Base-by-base conservation (phyloP, 1,284 basidiomycete species). In the Leccinum griseonigrum region DNA sequence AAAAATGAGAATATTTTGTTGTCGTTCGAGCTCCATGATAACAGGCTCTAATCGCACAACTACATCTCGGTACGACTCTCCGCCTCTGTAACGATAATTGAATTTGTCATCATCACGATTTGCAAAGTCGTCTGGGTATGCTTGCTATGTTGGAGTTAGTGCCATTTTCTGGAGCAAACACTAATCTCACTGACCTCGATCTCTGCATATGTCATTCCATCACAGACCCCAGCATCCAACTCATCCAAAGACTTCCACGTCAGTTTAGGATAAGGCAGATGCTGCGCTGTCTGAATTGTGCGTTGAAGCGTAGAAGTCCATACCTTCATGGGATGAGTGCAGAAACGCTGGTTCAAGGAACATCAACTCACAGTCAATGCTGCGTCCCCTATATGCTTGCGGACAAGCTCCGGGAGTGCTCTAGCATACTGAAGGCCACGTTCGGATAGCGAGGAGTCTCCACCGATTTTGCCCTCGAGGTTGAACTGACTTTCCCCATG, bases 171-270 rank as follows among this genome's bases (percentile, higher is more conserved):
- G 11, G 22, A 8, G 46, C 9, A 1, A 9, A 32, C 13, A 29
- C 32, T 14, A 54, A 31, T 36, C 54, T 29, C 43, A 71, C 77
- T 56, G 59, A 92, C 94, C 82, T 96, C 97, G 61, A 99, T 98
- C 81, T 99, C 97, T 78, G 95, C 91, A 73, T 99, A 99, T 1
- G 97, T 99, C 97, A 99, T 99, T 13, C 91, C 95, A 76, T 99
- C 97, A 71, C 97, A 99, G 14, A 99, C 97, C 48, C 97, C 97
- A 3, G 97, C 97, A 75, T 99, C 97, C 11, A 99, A 83, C 76
- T 99, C 97, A 72, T 99, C 97, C 38, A 99, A 80, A 4, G 94
- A 95, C 76, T 99, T 99, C 97, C 97, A 99, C 1, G 96, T 98
- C 66, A 99, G 81, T 73, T 99, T 97, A 51, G 90, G 84, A 73